Percentiles rank a stretch among this genome's conserved stretches.
Evolutionary conservation across 257 asterid genomes (phyloP).

Genomic region (Nicotiana benthamiana): DNA sequence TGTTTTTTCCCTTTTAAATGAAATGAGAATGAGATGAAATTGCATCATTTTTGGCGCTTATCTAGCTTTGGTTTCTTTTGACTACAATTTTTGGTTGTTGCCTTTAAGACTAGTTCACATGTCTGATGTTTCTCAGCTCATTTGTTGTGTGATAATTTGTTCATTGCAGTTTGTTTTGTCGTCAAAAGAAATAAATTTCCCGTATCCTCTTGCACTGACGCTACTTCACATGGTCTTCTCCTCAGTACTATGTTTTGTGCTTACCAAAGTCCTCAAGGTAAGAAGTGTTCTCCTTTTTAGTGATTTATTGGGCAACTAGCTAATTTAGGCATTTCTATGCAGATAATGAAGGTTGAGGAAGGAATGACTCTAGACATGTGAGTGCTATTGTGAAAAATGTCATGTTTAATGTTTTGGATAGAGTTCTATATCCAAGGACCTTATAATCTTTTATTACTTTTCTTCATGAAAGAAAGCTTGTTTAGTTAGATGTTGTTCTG

Average conservation of each 20-base stretch:
- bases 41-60: background rate
- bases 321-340: conserved; percentile 21
- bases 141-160: background rate
- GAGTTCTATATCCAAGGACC: background rate
- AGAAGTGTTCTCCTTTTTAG: background rate
- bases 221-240: conserved; percentile 98
- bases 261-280: conserved; percentile 91
- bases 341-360: conserved; percentile 88
- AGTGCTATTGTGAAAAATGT: conserved; percentile 18
- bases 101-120: background rate
- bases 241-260: conserved; percentile 69
- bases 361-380: conserved; percentile 97
- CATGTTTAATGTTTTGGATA: background rate
- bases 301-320: background rate
- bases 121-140: background rate
- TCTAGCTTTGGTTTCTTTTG: background rate
- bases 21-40: background rate
- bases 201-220: conserved; percentile 93
- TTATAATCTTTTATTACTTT: background rate
- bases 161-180: conserved; percentile 89
- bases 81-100: background rate
- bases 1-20: background rate
- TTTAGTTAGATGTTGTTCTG: background rate
- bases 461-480: background rate
- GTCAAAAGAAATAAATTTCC: conserved; percentile 87